Evolutionary conservation across 495 filamentous ascomycete species (phyloP), one percentile per base, ranked within the genome.

Genomic region (Lasiosphaeria ovina): DNA sequence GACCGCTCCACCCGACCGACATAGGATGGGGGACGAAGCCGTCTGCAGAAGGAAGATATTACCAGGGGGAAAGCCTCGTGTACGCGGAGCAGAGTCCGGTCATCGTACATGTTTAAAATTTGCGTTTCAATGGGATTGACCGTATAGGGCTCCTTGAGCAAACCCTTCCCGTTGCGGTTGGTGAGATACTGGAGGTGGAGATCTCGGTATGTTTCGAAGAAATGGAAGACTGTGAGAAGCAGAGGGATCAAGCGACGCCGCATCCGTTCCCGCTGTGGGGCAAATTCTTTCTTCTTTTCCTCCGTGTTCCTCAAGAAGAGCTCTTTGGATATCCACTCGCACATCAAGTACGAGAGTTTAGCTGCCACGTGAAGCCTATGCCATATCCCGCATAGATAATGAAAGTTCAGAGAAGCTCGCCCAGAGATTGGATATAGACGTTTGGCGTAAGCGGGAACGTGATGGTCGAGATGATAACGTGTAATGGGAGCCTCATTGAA

Each of bases 361-460:
- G 76, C 71, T 35, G 81, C 80, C 45, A 85, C 81, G 60, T 83
- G 80, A 0, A 85, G 65, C 33, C 82, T 74, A 62, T 85, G 82
- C 82, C 82, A 85, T 67, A 85, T 74, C 32, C 82, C 78, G 60
- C 81, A 85, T 6, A 85, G 73, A 52, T 85, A 80, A 58, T 83
- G 82, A 36, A 85, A 76, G 56, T 75, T 81, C 57, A 83, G 68
- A 11, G 71, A 55, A 4, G 69, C 51, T 7, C 73, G 73, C 44
- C 76, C 70, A 9, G 77, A 77, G 2, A 73, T 51, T 6, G 81
- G 82, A 64, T 83, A 85, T 31, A 83, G 71, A 31, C 76, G 76
- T 59, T 77, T 76, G 45, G 82, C 76, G 60, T 83, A 85, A 31
- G 69, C 72, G 3, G 82, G 82, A 9, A 85, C 67, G 56, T 79